phyloP scores from a whole-genome alignment of 2,329 filamentous ascomycete genomes.

The Xylaria hypoxylon region DNA sequence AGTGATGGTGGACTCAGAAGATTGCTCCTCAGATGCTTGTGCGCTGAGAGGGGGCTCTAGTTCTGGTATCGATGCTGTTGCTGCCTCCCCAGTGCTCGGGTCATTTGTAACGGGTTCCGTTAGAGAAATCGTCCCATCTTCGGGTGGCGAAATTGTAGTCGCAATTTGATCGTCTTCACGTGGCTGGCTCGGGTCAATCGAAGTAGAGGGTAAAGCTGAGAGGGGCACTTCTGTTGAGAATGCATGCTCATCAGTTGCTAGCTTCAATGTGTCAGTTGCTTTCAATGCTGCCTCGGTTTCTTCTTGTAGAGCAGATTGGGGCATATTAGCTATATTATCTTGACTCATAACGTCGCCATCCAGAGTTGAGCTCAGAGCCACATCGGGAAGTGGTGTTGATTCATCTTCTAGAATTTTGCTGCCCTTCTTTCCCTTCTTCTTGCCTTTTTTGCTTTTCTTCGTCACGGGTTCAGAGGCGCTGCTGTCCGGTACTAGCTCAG shows the following conservation, averaged over 20 bases:
- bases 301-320: conserved; percentile 5
- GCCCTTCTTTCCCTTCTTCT: conserved; percentile 48
- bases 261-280: conserved; percentile 2
- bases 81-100: background rate
- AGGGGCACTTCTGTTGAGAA: background rate
- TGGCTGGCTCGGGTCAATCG: conserved; percentile 9
- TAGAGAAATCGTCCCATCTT: background rate
- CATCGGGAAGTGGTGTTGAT: conserved; percentile 2
- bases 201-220: background rate
- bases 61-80: conserved; percentile 13
- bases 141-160: background rate
- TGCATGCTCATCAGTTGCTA: conserved; percentile 1
- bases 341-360: conserved; percentile 9
- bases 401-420: conserved; percentile 36
- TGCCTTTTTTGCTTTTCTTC: conserved; percentile 50
- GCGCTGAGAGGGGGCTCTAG: conserved; percentile 23
- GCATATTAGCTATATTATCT: conserved; percentile 9
- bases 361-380: background rate
- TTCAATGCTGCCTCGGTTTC: background rate
- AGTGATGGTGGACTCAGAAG: conserved; percentile 16
- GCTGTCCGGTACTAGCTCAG: conserved; percentile 26
- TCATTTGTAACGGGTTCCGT: background rate
- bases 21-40: conserved; percentile 10
- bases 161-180: conserved; percentile 17
- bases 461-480: conserved; percentile 24